These are phyloP conservation scores for Fistulinella prunicolor DNA, from an alignment of 768 basidiomycete species.

Conservation along the genomic window DNA sequence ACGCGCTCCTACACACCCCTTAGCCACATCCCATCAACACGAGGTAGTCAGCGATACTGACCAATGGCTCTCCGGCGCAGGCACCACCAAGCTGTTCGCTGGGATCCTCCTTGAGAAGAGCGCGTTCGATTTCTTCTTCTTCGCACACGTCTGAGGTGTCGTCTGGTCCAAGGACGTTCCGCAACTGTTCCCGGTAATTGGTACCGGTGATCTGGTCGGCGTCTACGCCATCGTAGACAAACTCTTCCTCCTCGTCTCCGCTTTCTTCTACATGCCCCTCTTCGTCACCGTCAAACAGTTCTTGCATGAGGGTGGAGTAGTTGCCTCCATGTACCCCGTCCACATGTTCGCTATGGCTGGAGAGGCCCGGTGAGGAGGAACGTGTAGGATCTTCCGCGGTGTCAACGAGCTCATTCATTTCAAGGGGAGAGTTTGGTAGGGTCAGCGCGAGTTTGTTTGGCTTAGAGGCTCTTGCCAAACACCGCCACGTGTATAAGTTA, in stretches of 20 bases:
- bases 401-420: slow-evolving; percentile 11
- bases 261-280: slow-evolving; percentile 42
- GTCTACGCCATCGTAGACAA: slow-evolving; percentile 74
- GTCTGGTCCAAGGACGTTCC: slow-evolving; percentile 70
- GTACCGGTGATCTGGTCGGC: slow-evolving; percentile 41
- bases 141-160: slow-evolving; percentile 48
- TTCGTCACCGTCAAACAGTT: slow-evolving; percentile 39
- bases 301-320: slow-evolving; percentile 27
- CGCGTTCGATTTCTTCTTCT: slow-evolving; percentile 45
- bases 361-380: slow-evolving; percentile 11
- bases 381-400: neutral
- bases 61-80: slow-evolving; percentile 23
- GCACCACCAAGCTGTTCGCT: slow-evolving; percentile 30
- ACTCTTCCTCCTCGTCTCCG: slow-evolving; percentile 58
- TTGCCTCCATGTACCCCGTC: slow-evolving; percentile 22
- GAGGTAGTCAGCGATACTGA: slow-evolving; percentile 29
- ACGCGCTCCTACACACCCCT: slow-evolving; percentile 32
- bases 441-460: slow-evolving; percentile 21
- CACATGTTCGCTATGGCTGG: slow-evolving; percentile 21
- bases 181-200: slow-evolving; percentile 65
- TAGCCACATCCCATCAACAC: slow-evolving; percentile 20
- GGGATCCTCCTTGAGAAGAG: slow-evolving; percentile 41
- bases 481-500: slow-evolving; percentile 27
- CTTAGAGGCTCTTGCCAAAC: slow-evolving; percentile 27
- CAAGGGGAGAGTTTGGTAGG: neutral